Evolutionary conservation across 306 rosid species (phyloP).

Genomic region (Castanea crenata): DNA sequence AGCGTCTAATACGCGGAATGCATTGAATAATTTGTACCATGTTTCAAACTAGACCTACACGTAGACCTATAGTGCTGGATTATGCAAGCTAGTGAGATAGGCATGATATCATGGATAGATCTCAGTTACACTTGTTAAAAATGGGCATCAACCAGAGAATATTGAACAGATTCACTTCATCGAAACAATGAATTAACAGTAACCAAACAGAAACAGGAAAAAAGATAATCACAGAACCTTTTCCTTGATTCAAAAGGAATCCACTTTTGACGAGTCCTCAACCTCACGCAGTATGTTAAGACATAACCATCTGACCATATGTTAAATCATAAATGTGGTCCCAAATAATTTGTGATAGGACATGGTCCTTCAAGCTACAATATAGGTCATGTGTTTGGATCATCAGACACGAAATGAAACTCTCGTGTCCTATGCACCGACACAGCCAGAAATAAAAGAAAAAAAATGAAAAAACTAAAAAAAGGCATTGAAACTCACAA

Average conservation of each 20-base stretch:
- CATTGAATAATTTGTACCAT: too few species aligned
- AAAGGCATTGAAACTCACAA: constrained; percentile 23
- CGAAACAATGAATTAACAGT: not conserved
- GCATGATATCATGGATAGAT: too few species aligned
- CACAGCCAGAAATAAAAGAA: not conserved
- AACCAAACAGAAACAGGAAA: not conserved
- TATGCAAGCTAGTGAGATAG: too few species aligned
- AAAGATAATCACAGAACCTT: not conserved
- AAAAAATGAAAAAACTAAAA: not conserved
- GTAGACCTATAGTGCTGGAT: too few species aligned
- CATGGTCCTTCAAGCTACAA: not conserved
- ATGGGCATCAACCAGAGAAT: too few species aligned
- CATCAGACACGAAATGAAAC: constrained; percentile 11
- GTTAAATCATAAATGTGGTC: not conserved
- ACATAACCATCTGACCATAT: not conserved
- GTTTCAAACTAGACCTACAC: too few species aligned
- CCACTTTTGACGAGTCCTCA: not conserved
- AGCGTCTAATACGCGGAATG: too few species aligned
- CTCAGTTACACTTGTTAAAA: too few species aligned
- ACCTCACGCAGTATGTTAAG: not conserved
- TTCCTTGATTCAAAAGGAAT: not conserved
- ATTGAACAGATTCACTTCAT: too few species aligned
- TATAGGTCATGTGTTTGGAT: not conserved
- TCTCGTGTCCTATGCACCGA: constrained; percentile 20
- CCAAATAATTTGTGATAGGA: not conserved